Percentiles rank a stretch among this genome's conserved stretches.
Evolutionary conservation across 2,329 filamentous ascomycete species (phyloP).

Genomic region (Lomentospora prolificans): DNA sequence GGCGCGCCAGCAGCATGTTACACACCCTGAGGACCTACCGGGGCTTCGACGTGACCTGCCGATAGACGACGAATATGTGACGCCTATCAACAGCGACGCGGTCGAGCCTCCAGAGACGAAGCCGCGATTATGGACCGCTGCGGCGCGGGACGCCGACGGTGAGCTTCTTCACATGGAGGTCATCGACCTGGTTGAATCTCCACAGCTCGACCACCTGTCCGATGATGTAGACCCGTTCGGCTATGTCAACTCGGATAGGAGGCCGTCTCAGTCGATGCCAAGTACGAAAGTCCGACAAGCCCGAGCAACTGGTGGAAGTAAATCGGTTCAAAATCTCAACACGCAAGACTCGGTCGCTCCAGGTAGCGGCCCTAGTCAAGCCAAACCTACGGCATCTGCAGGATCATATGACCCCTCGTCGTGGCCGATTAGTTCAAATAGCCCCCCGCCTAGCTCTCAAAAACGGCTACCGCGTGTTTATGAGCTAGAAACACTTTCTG

Average conservation of each 20-base stretch:
- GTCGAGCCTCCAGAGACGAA: constrained; percentile 22
- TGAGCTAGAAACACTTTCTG: not conserved
- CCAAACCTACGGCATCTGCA: not conserved
- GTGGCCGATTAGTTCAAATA: not conserved
- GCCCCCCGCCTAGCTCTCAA: constrained; percentile 3
- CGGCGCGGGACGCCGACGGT: constrained; percentile 56
- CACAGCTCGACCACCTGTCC: constrained; percentile 16
- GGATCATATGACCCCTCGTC: not conserved
- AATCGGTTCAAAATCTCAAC: not conserved
- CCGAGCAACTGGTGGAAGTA: not conserved
- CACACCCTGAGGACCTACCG: constrained; percentile 25
- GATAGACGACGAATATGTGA: constrained; percentile 27
- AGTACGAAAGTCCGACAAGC: not conserved
- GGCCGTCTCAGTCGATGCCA: not conserved
- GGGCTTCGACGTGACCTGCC: constrained; percentile 13
- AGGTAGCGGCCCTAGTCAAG: not conserved
- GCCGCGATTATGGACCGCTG: constrained; percentile 57
- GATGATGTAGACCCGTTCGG: constrained; percentile 28
- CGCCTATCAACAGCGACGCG: constrained; percentile 26
- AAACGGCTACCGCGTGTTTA: constrained; percentile 4
- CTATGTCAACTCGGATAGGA: constrained; percentile 16
- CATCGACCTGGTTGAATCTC: constrained; percentile 45
- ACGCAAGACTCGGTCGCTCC: not conserved
- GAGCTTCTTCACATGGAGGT: constrained; percentile 53
- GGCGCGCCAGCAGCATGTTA: constrained; percentile 56